Evolutionary conservation across 2,329 filamentous ascomycete genomes (phyloP), one percentile per base, ranked within the genome.

Genomic region (Lizonia empirigonia): DNA sequence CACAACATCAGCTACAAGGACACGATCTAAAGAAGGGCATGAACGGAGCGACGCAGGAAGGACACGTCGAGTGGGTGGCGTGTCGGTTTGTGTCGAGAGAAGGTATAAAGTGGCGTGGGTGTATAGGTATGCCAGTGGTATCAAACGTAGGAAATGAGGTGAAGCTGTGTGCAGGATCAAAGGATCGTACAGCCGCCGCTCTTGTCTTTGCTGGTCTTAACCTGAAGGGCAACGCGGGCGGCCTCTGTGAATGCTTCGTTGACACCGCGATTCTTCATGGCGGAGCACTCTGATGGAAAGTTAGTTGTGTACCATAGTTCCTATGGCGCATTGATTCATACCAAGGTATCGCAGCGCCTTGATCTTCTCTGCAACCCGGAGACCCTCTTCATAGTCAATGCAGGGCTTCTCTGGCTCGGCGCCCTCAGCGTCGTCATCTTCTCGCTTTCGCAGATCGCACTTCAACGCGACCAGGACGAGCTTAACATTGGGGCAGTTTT

Each of bases 221-320:
- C 78, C 50, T 76, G 74, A 23, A 99, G 80, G 12, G 94, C 94
- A 27, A 99, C 94, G 67, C 95, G 88, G 19, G 94, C 93, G 32
- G 94, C 94, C 79, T 99, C 94, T 32, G 94, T 97, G 70, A 99
- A 99, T 34, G 94, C 94, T 76, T 99, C 94, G 76, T 97, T 97
- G 69, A 99, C 95, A 55, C 94, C 94, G 41, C 94, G 85, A 76
- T 99, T 99, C 77, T 92, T 88, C 86, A 97, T 97, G 50, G 94
- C 94, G 29, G 94, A 97, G 80, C 94, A 99, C 81, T 99, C 94
- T 87, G 66, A 3, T 38, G 18, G 32, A 18, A 24, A 15, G 38
- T 66, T 38, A 67, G 51, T 35, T 7, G 20, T 18, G 19, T 12
- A 39, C 12, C 16, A n/a, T 13, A 7, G 12, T 7, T 13, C 7